These are phyloP conservation scores for Medicago arabica DNA, from an alignment of 306 rosid species.

Conservation along the genomic window DNA sequence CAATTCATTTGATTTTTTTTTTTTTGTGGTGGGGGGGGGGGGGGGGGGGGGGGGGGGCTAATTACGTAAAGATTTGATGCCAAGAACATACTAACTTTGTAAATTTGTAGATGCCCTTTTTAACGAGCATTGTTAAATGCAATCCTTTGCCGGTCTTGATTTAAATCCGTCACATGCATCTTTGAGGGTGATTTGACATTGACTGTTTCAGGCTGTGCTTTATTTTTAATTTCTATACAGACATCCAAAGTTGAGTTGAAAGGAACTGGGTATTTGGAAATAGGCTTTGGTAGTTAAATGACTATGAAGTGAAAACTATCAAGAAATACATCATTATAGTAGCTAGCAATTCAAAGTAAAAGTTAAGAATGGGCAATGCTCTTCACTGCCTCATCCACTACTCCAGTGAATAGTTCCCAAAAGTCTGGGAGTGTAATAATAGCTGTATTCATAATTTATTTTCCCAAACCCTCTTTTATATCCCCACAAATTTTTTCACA, in stretches of 20 bases:
- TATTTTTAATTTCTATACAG: neutral
- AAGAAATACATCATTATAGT: neutral
- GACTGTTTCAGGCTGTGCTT: neutral
- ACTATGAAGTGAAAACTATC: neutral
- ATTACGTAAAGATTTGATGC: neutral
- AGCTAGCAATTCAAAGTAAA: neutral
- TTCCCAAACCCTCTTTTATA: no score
- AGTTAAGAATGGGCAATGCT: neutral
- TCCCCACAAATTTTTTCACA: no score
- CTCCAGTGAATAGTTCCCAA: no score
- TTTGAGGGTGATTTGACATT: neutral
- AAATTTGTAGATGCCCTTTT: neutral
- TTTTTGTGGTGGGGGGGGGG: no score
- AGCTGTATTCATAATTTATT: no score
- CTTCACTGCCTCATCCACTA: no score
- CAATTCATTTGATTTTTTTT: neutral
- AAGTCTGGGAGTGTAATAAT: no score
- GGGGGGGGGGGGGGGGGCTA: neutral
- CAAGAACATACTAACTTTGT: slow-evolving; percentile 1
- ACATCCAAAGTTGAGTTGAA: neutral
- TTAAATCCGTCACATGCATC: slow-evolving; percentile 14
- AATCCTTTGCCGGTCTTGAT: neutral
- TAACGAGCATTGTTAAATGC: neutral
- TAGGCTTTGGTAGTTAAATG: neutral
- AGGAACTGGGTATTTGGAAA: neutral